Evolutionary conservation across 345 rosid species (phyloP).

Genomic region (Psidium friedrichsthalianum): DNA sequence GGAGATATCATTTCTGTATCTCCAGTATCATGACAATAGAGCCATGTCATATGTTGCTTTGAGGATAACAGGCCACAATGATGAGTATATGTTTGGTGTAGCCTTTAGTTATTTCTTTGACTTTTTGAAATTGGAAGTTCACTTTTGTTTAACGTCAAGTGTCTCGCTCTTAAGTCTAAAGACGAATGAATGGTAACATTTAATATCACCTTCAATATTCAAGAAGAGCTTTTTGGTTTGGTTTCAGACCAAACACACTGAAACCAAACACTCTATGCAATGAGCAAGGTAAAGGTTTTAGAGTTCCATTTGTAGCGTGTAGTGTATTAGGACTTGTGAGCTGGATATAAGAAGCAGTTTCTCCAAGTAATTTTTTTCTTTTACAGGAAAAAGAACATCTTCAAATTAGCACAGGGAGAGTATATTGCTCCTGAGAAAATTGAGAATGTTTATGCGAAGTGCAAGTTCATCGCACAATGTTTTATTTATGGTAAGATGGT

Average conservation of each 20-base stretch:
- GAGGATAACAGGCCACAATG: background rate
- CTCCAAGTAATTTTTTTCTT: background rate
- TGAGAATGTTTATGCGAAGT: slow-evolving; percentile 87
- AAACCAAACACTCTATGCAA: background rate
- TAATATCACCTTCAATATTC: background rate
- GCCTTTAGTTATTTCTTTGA: background rate
- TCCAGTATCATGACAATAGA: background rate
- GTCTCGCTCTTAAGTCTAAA: background rate
- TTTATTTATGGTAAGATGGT: slow-evolving; percentile 60
- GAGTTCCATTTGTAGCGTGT: background rate
- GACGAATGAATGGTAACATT: background rate
- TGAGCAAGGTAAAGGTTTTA: background rate
- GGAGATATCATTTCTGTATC: background rate
- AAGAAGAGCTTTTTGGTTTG: background rate
- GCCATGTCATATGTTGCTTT: background rate
- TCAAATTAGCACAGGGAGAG: slow-evolving; percentile 98
- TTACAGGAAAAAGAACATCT: slow-evolving; percentile 94
- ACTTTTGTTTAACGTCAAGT: background rate
- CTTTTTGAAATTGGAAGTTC: background rate
- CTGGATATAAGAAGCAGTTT: background rate
- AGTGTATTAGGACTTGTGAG: background rate
- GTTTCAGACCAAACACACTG: background rate
- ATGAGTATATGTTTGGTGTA: background rate
- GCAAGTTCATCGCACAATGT: slow-evolving; percentile 73
- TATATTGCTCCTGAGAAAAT: slow-evolving; percentile 98